Evolutionary conservation across 306 rosid species (phyloP).

Genomic region (Cucumis melo): DNA sequence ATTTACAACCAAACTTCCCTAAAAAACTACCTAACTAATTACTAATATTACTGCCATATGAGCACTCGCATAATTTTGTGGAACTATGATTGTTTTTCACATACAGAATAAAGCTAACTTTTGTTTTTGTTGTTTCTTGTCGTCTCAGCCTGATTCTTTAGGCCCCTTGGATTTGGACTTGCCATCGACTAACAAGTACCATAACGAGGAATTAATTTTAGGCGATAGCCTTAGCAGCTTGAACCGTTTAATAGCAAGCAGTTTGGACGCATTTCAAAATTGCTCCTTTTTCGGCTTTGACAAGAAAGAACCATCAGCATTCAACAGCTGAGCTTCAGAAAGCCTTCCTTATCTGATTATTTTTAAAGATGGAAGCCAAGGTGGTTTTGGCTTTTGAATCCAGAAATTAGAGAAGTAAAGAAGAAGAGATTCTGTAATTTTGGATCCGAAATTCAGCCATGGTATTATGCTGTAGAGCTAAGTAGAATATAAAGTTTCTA

Average conservation of each 20-base stretch:
- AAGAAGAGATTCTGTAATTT: background rate
- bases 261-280: constrained; percentile 96
- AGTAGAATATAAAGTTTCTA: background rate
- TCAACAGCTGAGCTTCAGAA: constrained; percentile 48
- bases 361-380: constrained; percentile 46
- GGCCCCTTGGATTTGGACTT: constrained; percentile 77
- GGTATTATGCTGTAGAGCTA: background rate
- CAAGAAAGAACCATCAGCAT: constrained; percentile 59
- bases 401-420: background rate
- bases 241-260: constrained; percentile 94
- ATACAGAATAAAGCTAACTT: background rate
- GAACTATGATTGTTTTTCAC: background rate
- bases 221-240: constrained; percentile 81
- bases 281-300: constrained; percentile 83
- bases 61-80: background rate
- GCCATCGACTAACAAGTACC: constrained; percentile 57
- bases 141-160: constrained; percentile 83
- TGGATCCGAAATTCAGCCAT: background rate
- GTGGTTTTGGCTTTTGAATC: constrained; percentile 13
- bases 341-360: constrained; percentile 43
- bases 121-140: background rate
- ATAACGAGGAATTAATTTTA: constrained; percentile 45
- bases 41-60: too few relatives aligned
- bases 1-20: too few relatives aligned
- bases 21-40: too few relatives aligned